Percentiles rank a stretch among this genome's conserved stretches.
phyloP scores from a whole-genome alignment of 257 asterid species.

The Jacaranda mimosifolia region DNA sequence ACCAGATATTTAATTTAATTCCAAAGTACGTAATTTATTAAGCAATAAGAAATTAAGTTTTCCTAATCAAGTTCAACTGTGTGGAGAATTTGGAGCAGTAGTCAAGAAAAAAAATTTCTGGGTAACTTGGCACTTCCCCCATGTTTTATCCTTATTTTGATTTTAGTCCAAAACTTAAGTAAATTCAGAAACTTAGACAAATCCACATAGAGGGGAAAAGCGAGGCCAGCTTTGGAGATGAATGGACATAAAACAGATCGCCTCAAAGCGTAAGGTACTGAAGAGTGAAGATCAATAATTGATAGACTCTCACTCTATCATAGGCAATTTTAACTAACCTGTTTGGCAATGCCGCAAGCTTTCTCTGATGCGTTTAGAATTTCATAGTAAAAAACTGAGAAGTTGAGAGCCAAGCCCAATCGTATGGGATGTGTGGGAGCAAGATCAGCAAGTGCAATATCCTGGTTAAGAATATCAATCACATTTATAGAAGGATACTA shows the following conservation, averaged over 20 bases:
- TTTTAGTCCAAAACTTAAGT: not conserved
- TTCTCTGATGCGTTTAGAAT: conserved; percentile 68
- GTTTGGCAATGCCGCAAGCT: conserved; percentile 78
- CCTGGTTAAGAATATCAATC: conserved; percentile 43
- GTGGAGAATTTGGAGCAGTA: not conserved
- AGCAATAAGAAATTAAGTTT: too few relatives aligned
- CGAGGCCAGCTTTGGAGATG: not conserved
- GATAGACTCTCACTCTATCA: not conserved
- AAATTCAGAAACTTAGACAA: not conserved
- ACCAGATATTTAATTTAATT: not conserved
- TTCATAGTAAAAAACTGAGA: conserved; percentile 74
- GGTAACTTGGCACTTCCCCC: not conserved
- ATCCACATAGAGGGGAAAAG: not conserved
- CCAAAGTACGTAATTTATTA: not conserved
- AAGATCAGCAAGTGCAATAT: conserved; percentile 62
- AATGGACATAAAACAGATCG: not conserved
- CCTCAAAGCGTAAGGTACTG: not conserved
- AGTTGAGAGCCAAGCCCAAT: conserved; percentile 72
- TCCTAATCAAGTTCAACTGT: not conserved
- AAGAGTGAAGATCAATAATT: not conserved
- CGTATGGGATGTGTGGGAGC: conserved; percentile 75
- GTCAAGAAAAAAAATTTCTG: not conserved
- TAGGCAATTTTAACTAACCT: conserved; percentile 47
- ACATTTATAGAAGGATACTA: conserved; percentile 20
- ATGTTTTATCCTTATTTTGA: not conserved